phyloP scores from a whole-genome alignment of 129 eudicot species.

The Artemisia tridentata region DNA sequence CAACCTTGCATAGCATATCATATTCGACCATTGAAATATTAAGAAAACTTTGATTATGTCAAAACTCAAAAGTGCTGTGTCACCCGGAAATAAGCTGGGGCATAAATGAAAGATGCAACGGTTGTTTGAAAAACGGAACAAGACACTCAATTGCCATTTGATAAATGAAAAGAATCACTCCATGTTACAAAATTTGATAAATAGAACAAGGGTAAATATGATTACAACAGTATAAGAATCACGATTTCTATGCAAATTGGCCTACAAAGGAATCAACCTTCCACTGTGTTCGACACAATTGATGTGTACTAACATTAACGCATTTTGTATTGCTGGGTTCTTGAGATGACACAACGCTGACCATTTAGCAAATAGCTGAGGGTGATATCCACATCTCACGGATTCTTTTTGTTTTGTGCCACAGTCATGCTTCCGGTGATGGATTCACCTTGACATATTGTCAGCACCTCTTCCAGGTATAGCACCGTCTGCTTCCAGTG shows the following conservation, averaged over 20 bases:
- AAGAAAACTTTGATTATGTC: no score
- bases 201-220: not conserved
- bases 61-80: no score
- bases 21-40: not conserved
- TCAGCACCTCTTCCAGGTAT: constrained; percentile 81
- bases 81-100: no score
- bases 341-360: constrained; percentile 53
- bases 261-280: not conserved
- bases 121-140: not conserved
- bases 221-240: constrained; percentile 8
- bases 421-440: constrained; percentile 67
- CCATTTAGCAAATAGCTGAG: constrained; percentile 76
- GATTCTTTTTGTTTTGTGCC: constrained; percentile 84
- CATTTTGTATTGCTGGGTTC: constrained; percentile 78
- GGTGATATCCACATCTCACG: constrained; percentile 81
- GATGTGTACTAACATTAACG: constrained; percentile 33
- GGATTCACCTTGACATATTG: constrained; percentile 81
- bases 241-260: no score
- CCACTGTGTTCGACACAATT: not conserved
- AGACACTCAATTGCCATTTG: not conserved
- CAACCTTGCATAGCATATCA: no score
- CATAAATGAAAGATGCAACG: no score
- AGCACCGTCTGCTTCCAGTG: constrained; percentile 97
- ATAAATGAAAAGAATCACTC: constrained; percentile 3
- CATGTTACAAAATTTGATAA: constrained; percentile 26